Evolutionary conservation across 371 early-diverging fungal genomes (phyloP).

Genomic region (Apophysomyces elegans): DNA sequence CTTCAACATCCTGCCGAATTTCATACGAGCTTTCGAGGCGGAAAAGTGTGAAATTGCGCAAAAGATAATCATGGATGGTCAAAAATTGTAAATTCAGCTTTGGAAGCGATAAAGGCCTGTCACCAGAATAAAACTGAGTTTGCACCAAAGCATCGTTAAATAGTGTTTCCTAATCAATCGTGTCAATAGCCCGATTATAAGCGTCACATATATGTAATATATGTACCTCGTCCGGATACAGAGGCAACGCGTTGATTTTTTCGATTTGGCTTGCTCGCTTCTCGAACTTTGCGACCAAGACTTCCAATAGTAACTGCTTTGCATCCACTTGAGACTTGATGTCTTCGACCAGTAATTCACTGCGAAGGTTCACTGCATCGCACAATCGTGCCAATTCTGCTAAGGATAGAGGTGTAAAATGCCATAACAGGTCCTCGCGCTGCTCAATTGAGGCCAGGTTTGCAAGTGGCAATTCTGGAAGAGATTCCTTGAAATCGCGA

Average conservation of each 20-base stretch:
- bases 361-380: conserved; percentile 61
- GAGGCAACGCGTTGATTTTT: conserved; percentile 67
- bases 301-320: conserved; percentile 55
- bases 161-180: conserved; percentile 35
- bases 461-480: conserved; percentile 78
- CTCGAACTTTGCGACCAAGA: conserved; percentile 62
- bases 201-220: too few relatives aligned
- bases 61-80: conserved; percentile 88
- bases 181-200: neutral
- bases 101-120: conserved; percentile 79
- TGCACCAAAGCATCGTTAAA: conserved; percentile 61
- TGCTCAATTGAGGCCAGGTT: conserved; percentile 71
- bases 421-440: conserved; percentile 53
- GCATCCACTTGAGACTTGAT: conserved; percentile 34
- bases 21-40: conserved; percentile 79
- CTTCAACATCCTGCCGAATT: conserved; percentile 89
- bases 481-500: conserved; percentile 60
- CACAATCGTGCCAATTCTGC: conserved; percentile 61
- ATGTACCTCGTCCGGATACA: conserved; percentile 83
- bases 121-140: conserved; percentile 69
- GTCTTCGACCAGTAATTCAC: conserved; percentile 21
- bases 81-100: conserved; percentile 94
- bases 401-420: conserved; percentile 57
- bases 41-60: conserved; percentile 85
- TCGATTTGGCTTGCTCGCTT: conserved; percentile 71